Conservation (phyloP, 2,329 filamentous ascomycete species). For the Claviceps sp. region DNA sequence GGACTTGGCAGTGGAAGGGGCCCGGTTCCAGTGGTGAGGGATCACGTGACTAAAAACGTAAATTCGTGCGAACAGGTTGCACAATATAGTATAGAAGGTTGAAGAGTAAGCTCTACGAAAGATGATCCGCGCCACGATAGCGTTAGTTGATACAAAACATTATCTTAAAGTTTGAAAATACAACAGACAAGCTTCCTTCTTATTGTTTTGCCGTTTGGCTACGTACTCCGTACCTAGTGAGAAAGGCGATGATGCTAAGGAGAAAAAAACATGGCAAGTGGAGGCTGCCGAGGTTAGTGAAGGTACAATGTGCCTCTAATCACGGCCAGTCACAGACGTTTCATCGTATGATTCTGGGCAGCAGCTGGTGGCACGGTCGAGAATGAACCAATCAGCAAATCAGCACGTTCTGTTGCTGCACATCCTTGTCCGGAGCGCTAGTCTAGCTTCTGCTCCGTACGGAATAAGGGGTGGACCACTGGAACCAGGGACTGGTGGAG, state of each 20-base stretch:
- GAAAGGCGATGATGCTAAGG: neutral
- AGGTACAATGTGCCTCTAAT: neutral
- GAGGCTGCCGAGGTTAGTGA: neutral
- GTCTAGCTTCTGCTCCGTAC: no score
- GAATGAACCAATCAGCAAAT: neutral
- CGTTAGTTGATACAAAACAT: neutral
- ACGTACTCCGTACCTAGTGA: no score
- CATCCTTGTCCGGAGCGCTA: neutral
- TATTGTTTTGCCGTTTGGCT: neutral
- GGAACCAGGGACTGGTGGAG: no score
- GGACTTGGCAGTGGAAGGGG: no score
- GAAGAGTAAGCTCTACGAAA: neutral
- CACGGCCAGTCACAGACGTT: neutral
- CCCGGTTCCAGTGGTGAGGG: no score
- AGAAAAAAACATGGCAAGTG: constrained; percentile 1
- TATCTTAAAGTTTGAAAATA: no score
- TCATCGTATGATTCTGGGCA: constrained; percentile 5
- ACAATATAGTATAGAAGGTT: no score
- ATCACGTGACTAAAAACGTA: no score
- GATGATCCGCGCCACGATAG: neutral
- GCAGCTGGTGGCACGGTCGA: neutral
- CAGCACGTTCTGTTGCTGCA: neutral
- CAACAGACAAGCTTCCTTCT: neutral
- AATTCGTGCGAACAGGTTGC: no score
- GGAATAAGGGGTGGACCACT: no score